Base-by-base conservation (phyloP, 2,329 filamentous ascomycete genomes). In the Aspergillus sp. region DNA sequence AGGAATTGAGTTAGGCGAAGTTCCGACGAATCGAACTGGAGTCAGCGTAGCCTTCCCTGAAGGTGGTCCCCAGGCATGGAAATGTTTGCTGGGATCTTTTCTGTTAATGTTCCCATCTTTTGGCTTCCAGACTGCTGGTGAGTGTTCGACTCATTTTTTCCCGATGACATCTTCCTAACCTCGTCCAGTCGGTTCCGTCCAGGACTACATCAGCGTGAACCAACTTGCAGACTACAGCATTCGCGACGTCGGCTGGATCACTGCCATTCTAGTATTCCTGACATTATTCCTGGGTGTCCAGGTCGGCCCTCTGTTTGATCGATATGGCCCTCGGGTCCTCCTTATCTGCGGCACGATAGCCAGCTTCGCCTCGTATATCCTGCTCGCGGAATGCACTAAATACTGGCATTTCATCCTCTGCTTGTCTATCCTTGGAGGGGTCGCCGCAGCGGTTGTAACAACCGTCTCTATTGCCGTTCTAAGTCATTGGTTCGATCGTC, bases 371-470 rank as follows among this genome's bases (percentile, higher is more conserved):
- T 76, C 75, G 41, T 77, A 81, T 53, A 71, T 82, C 12, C 61
- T 82, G 3, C 70, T 83, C 35, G 81, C 77, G 0, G 70, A 82
- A 53, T 82, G 80, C 62, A 69, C 65, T 4, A 52, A 65, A 19
- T 82, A 82, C 65, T 81, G 77, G 79, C 79, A 82, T 7, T 82
- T 82, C 39, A 61, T 82, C 66, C 67, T 78, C 57, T 72, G 69
- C 64, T 64, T 76, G 0, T 67, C 70, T 0, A 40, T 77, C 3
- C 62, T 77, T 2, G 71, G 74, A 1, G 76, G 76, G 0, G 54
- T 71, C 3, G 67, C 72, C 1, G 69, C 70, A 1, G 74, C 75
- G 0, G 61, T 75, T 4, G 53, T 77, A 7, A 72, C 73, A 0
- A 78, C 75, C 0, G 72, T 75, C 4, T 64, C 69, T 0, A 68